These are phyloP conservation scores for Skeletonema marinoi DNA, from an alignment of 108 stramenopile genomes.

Conservation along the genomic window DNA sequence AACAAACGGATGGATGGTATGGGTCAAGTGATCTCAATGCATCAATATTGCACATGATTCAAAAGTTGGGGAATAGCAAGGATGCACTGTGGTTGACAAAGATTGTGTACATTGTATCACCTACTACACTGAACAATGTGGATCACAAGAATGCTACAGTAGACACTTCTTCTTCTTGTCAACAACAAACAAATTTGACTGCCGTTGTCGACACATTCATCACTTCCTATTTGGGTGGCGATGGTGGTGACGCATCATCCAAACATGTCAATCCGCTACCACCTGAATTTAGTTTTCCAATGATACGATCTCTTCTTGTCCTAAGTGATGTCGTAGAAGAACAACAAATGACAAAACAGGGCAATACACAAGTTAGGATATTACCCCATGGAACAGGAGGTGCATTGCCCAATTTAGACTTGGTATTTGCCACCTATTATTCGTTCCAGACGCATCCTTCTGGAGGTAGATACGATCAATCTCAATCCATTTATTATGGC, in stretches of 20 bases:
- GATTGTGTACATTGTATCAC: conserved; percentile 71
- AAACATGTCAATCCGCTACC: conserved; percentile 45
- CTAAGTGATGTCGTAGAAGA: conserved; percentile 29
- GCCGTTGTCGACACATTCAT: conserved; percentile 35
- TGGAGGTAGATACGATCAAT: background rate
- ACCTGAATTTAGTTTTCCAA: conserved; percentile 48
- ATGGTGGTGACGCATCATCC: background rate
- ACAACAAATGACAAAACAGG: background rate
- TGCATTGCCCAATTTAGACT: conserved; percentile 81
- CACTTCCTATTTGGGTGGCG: conserved; percentile 28
- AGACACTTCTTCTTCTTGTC: background rate
- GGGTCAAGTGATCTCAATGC: conserved; percentile 49
- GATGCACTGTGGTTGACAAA: conserved; percentile 81
- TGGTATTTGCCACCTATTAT: conserved; percentile 65
- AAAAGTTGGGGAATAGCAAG: conserved; percentile 46
- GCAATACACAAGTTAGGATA: conserved; percentile 38
- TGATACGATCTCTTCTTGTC: conserved; percentile 73
- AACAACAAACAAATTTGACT: conserved; percentile 16
- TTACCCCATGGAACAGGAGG: conserved; percentile 78
- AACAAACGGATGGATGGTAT: conserved; percentile 59
- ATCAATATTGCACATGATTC: conserved; percentile 55
- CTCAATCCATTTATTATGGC: conserved; percentile 23
- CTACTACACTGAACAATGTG: conserved; percentile 2
- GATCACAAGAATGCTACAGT: background rate
- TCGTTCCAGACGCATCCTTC: conserved; percentile 44